Percentiles rank a stretch among this genome's conserved stretches.
Conservation (phyloP, 176 grass and related monocot species). For the Hordeum marinum region DNA sequence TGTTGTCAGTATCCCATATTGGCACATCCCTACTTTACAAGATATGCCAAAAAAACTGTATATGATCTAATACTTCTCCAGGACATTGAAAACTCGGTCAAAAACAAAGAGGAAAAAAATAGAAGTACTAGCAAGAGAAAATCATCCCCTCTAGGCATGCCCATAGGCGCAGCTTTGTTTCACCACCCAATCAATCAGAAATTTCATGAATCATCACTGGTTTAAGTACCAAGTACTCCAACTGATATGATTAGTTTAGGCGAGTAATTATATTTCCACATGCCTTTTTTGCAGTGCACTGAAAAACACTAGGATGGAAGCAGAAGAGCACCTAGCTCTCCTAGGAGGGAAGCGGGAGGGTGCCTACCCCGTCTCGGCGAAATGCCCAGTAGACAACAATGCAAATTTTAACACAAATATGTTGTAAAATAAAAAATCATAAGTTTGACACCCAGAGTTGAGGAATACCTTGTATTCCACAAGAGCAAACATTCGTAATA, state of each 20-base stretch:
- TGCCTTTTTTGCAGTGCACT: not conserved
- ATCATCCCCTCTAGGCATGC: not conserved
- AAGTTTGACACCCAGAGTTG: not conserved
- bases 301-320: not conserved
- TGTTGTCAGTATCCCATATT: not conserved
- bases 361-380: not conserved
- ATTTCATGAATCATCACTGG: not conserved
- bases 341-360: not conserved
- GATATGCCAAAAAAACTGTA: not conserved
- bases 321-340: not conserved
- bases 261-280: not conserved
- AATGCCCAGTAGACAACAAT: not conserved
- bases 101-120: not conserved
- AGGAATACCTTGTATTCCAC: not conserved
- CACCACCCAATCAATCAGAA: constrained; percentile 4
- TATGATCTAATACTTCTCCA: not conserved
- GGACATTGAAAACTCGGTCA: not conserved
- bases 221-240: not conserved
- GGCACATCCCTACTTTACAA: not conserved
- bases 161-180: not conserved
- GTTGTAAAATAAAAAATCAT: not conserved
- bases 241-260: not conserved
- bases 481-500: not conserved
- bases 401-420: not conserved
- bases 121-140: not conserved